phyloP scores from a whole-genome alignment of 1,139 yeast species.

The Pichia inconspicua region DNA sequence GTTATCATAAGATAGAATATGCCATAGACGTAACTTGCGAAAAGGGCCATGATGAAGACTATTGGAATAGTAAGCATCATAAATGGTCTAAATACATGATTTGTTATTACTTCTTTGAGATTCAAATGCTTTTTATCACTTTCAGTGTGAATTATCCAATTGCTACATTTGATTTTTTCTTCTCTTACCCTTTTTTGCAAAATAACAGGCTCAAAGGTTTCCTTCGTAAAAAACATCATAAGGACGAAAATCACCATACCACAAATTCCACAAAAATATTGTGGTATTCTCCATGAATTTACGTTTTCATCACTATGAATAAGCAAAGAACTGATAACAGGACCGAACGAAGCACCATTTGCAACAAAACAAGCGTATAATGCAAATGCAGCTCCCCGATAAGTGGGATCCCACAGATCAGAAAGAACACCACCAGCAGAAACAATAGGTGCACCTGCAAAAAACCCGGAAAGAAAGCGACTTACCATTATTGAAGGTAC shows the following conservation, averaged over 20 bases:
- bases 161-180: too few species aligned
- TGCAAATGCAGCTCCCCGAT: constrained; percentile 26
- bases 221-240: too few species aligned
- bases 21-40: constrained; percentile 41
- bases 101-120: constrained; percentile 29
- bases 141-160: too few species aligned
- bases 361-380: constrained; percentile 48
- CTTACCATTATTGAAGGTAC: constrained; percentile 44
- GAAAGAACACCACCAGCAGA: constrained; percentile 53
- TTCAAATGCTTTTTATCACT: too few species aligned
- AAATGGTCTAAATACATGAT: constrained; percentile 37
- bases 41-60: constrained; percentile 34
- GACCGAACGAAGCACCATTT: constrained; percentile 61
- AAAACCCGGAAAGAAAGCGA: constrained; percentile 46
- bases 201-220: too few species aligned
- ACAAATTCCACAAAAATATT: constrained; percentile 36
- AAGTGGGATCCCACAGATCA: constrained; percentile 39
- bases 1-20: constrained; percentile 35
- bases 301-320: constrained; percentile 31
- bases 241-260: constrained; percentile 29
- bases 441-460: constrained; percentile 52
- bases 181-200: too few species aligned
- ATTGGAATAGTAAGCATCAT: constrained; percentile 39
- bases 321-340: constrained; percentile 47
- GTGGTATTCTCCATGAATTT: constrained; percentile 37